A percentile compares a stretch with the other conserved stretches of the same genome.
phyloP scores from a whole-genome alignment of 129 eudicot genomes.

The Scalesia atractyloides region DNA sequence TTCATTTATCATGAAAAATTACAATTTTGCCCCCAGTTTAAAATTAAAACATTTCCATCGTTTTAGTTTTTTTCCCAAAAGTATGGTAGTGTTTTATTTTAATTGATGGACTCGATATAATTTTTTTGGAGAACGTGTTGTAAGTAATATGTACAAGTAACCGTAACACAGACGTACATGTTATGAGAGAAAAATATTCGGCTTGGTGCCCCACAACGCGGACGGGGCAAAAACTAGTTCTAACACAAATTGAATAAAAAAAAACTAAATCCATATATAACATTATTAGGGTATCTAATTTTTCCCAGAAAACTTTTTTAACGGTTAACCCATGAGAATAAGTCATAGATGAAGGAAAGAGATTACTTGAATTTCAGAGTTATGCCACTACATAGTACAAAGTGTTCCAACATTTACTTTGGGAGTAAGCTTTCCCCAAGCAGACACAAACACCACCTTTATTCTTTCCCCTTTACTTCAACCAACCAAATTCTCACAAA shows the following conservation, averaged over 20 bases:
- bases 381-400: slow-evolving; percentile 6
- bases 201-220: no score
- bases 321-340: slow-evolving; percentile 1
- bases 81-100: no score
- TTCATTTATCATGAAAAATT: no score
- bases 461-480: slow-evolving; percentile 41
- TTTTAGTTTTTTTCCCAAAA: no score
- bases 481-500: slow-evolving; percentile 37
- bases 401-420: slow-evolving; percentile 40
- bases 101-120: no score
- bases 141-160: no score
- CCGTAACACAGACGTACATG: no score
- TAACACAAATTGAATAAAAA: background rate
- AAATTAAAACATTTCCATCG: no score
- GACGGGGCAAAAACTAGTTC: no score
- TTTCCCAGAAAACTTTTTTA: background rate
- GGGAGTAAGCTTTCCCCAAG: slow-evolving; percentile 49
- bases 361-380: slow-evolving; percentile 2
- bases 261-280: background rate
- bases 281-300: background rate
- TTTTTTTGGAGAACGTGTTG: no score
- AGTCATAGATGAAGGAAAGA: slow-evolving; percentile 20
- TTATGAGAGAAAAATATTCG: no score
- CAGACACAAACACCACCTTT: slow-evolving; percentile 31
- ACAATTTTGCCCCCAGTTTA: no score